Percentiles rank a stretch among this genome's conserved stretches.
These are phyloP conservation scores for Malus fusca DNA, from an alignment of 306 rosid genomes.

Conservation along the genomic window DNA sequence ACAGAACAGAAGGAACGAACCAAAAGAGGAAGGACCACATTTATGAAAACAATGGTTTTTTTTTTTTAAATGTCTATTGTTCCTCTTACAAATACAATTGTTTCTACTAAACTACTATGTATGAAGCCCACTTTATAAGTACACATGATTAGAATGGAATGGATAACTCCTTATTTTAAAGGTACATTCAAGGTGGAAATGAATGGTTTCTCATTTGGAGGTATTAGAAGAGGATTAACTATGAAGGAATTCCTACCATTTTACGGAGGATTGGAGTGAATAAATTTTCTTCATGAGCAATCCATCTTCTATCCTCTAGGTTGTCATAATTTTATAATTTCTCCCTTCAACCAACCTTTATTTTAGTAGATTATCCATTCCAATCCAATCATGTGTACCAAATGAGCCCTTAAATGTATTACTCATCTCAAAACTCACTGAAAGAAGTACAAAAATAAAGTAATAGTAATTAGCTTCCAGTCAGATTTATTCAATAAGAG, in stretches of 20 bases:
- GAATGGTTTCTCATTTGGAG: neutral
- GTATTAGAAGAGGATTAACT: neutral
- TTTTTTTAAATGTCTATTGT: neutral
- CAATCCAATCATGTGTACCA: neutral
- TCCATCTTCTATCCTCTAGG: no score
- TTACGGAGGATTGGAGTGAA: no score
- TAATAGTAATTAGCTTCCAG: neutral
- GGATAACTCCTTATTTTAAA: neutral
- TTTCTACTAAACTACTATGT: neutral
- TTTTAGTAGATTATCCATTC: neutral
- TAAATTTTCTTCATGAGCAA: no score
- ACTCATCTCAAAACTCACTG: neutral
- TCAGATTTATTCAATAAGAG: neutral
- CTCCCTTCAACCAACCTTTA: neutral
- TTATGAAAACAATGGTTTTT: neutral
- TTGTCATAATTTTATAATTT: no score
- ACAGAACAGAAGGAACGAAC: neutral
- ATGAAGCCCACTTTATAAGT: no score
- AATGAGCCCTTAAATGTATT: neutral
- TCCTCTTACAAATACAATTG: neutral
- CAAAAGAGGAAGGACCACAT: neutral
- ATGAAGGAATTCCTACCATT: neutral
- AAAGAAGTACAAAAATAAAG: neutral
- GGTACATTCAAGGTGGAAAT: neutral
- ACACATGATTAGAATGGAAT: neutral